These are phyloP conservation scores for Colletotrichum liriopes DNA, from an alignment of 2,329 filamentous ascomycete species.

Conservation along the genomic window DNA sequence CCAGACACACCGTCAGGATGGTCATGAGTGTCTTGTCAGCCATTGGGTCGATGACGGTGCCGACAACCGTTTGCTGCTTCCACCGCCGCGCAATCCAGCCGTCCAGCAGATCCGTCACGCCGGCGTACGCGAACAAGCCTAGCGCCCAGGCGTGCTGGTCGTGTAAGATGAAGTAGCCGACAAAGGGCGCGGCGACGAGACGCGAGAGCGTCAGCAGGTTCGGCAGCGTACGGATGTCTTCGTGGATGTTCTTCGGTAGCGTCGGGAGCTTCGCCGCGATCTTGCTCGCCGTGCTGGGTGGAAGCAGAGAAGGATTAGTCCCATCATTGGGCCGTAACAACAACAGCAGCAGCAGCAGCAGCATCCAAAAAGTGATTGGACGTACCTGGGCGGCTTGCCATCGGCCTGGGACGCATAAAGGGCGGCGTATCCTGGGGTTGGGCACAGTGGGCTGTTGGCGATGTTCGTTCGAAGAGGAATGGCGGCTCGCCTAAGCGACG, in stretches of 20 bases:
- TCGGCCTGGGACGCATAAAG: constrained; percentile 18
- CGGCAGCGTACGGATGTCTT: constrained; percentile 98
- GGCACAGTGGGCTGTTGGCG: background rate
- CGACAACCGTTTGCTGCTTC: constrained; percentile 93
- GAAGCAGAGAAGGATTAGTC: constrained; percentile 8
- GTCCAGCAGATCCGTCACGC: constrained; percentile 91
- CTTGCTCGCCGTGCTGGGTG: constrained; percentile 18
- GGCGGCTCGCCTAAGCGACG: background rate
- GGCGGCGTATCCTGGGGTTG: constrained; percentile 7
- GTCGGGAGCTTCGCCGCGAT: constrained; percentile 28
- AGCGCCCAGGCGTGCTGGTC: constrained; percentile 85
- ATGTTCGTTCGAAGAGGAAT: background rate
- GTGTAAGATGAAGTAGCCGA: constrained; percentile 91
- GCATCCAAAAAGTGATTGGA: background rate
- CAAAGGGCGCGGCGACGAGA: constrained; percentile 83
- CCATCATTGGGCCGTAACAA: too few relatives aligned
- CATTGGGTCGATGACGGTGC: constrained; percentile 95
- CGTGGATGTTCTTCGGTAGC: constrained; percentile 62
- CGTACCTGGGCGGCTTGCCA: constrained; percentile 18
- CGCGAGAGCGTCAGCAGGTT: constrained; percentile 93
- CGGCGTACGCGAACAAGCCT: constrained; percentile 91
- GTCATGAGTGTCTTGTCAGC: constrained; percentile 98
- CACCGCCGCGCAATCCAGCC: constrained; percentile 93
- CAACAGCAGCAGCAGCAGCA: background rate
- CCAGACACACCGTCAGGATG: constrained; percentile 87